Base-by-base conservation (phyloP, 768 basidiomycete species). In the Glaciozyma antarctica region DNA sequence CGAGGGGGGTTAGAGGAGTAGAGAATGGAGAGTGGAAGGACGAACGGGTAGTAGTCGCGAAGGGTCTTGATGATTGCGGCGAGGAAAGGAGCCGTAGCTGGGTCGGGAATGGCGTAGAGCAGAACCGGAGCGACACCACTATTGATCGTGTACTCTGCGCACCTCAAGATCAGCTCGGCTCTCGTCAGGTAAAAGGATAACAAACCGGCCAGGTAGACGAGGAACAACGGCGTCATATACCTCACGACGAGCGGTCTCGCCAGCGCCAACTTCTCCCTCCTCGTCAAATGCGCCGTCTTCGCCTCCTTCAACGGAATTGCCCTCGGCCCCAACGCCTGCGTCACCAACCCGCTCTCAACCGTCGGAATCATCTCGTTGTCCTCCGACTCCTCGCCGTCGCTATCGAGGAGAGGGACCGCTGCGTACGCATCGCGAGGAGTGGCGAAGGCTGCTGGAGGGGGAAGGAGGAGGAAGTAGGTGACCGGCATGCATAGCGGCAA, bases 41-140 rank as follows among this genome's bases (percentile, higher is more conserved):
- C 57, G 30, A 26, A 71, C 66, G 66, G 55, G 77, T 97, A 97
- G 75, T 92, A 98, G 74, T 97, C 94, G 45, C 90, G 82, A 24
- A 91, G 81, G 1, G 84, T 85, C 72, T 88, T 84, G 63, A 98
- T 88, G 65, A 97, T 81, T 73, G 81, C 83, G 73, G 85, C 83
- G 58, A 94, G 80, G 17, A 90, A 58, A 61, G 83, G 81, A 66
- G 86, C 80, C 7, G 78, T 77, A 10, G 83, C 81, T 1, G 80
- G 74, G 0, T 82, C 80, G 0, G 93, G 92, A 16, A 94, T 82
- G 8, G 90, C 86, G 75, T 93, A 98, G 8, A 97, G 75, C 22
- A 98, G 79, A 0, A 91, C 94, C 1, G 94, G 93, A 22, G 90
- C 82, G 12, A 97, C 84, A 41, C 94, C 94, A 85, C 90, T 88